phyloP scores from a whole-genome alignment of 2,329 filamentous ascomycete genomes.

The Colletotrichum chlorophyti region DNA sequence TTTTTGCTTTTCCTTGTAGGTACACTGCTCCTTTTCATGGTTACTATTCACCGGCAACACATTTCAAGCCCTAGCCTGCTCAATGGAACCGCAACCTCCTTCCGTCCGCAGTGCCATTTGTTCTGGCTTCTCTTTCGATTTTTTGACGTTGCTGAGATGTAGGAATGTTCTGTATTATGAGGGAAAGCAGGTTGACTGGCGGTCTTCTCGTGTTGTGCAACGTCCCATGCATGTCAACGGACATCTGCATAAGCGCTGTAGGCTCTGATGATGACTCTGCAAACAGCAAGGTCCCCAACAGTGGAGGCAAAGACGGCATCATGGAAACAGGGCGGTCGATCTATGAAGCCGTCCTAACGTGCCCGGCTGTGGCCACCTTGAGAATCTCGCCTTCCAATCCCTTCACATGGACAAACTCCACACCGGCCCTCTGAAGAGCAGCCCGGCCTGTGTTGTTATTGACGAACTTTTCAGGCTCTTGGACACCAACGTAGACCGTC shows the following conservation, averaged over 20 bases:
- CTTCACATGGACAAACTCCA: slow-evolving; percentile 74
- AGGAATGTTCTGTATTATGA: no score
- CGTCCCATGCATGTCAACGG: neutral
- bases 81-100: neutral
- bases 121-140: neutral
- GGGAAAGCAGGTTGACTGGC: no score
- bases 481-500: slow-evolving; percentile 85
- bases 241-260: neutral
- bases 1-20: neutral
- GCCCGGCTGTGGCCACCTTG: slow-evolving; percentile 82
- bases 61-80: no score
- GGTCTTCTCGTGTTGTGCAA: neutral
- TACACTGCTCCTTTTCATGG: no score
- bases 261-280: neutral
- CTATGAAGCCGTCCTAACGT: slow-evolving; percentile 43
- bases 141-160: no score
- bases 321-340: neutral
- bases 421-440: slow-evolving; percentile 74
- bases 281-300: neutral
- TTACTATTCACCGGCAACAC: no score
- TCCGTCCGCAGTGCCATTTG: neutral
- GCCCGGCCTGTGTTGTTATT: slow-evolving; percentile 77
- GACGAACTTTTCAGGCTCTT: slow-evolving; percentile 91
- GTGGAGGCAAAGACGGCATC: neutral
- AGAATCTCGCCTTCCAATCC: slow-evolving; percentile 86